Evolutionary conservation across 2,329 filamentous ascomycete genomes (phyloP).

Genomic region (Septoria linicola): DNA sequence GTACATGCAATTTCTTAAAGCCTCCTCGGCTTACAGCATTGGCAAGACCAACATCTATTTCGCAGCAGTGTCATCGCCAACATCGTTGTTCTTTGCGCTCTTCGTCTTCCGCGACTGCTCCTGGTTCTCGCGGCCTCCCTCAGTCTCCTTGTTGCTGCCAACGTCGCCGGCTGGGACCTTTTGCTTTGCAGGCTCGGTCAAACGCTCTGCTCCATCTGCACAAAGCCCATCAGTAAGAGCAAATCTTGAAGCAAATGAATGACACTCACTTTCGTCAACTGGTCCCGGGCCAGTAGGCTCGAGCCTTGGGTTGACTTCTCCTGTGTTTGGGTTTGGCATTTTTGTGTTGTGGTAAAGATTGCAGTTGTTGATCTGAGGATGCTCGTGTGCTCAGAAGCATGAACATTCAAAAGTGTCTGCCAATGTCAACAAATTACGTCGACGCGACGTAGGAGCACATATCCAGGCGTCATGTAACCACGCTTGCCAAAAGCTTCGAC

Average conservation of each 20-base stretch:
- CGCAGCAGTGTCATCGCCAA: slow-evolving; percentile 14
- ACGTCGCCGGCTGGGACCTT: slow-evolving; percentile 11
- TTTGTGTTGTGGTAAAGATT: neutral
- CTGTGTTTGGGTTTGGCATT: slow-evolving; percentile 20
- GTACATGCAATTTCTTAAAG: too few relatives aligned
- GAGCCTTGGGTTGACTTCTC: slow-evolving; percentile 13
- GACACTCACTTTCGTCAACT: slow-evolving; percentile 6
- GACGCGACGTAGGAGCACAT: slow-evolving; percentile 3
- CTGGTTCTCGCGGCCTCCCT: slow-evolving; percentile 15
- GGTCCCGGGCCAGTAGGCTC: slow-evolving; percentile 10
- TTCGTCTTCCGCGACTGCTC: slow-evolving; percentile 12
- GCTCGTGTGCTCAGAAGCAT: neutral
- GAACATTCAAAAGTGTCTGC: neutral
- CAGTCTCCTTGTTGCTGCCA: slow-evolving; percentile 15
- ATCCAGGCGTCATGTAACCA: slow-evolving; percentile 5
- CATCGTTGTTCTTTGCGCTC: slow-evolving; percentile 14
- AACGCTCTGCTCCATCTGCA: neutral
- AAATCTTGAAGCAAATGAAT: neutral
- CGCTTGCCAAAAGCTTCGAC: slow-evolving; percentile 2
- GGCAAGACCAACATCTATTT: slow-evolving; percentile 6
- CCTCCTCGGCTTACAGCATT: too few relatives aligned
- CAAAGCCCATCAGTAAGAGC: neutral
- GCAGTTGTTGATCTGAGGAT: too few relatives aligned
- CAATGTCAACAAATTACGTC: slow-evolving; percentile 4
- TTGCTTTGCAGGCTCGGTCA: neutral